Evolutionary conservation across 768 basidiomycete species (phyloP), one percentile per base, ranked within the genome.

Genomic region (Wakefieldia striispora): DNA sequence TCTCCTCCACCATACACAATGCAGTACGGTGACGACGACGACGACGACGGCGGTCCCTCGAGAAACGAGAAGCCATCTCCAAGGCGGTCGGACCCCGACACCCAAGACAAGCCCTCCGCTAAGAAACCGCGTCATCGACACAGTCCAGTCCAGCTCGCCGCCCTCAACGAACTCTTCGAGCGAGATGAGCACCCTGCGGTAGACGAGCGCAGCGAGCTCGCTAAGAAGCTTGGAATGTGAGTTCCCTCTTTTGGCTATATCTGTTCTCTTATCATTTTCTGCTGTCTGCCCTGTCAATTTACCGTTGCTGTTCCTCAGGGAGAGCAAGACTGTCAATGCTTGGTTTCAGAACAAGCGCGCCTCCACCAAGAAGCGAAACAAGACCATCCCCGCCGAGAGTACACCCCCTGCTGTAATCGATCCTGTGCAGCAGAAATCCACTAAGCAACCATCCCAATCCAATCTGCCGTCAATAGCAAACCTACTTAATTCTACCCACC

Each of bases 301-400:
- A 44, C 47, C 20, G 38, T 40, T 44, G n/a, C 53, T 35, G 42
- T 50, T 48, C 55, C 45, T 45, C 63, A 90, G 88, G 84, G 86
- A 89, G 65, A 83, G 81, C 67, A 90, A 90, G 77, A 88, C 86
- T 3, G 87, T 90, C 63, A 86, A 87, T 64, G 85, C 88, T 13
- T 90, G 86, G 84, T 91, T 90, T 69, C 88, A 90, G 71, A 90
- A 90, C 65, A 90, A 89, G 74, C 78, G 88, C 47, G 88, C 88
- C 6, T 88, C 87, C 12, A 82, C 80, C 58, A 90, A 88, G 77
- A 90, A 90, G 69, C 73, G 77, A 19, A 72, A 78, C 72, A 66
- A 78, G 76, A 65, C 74, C 64, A 33, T 33, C 61, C 60, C 19
- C 52, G 54, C 45, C 56, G 50, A 35, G 74, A 70, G 19, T 57